Percentiles rank a stretch among this genome's conserved stretches.
phyloP scores from a whole-genome alignment of 257 asterid genomes.

The Cinchona pubescens region DNA sequence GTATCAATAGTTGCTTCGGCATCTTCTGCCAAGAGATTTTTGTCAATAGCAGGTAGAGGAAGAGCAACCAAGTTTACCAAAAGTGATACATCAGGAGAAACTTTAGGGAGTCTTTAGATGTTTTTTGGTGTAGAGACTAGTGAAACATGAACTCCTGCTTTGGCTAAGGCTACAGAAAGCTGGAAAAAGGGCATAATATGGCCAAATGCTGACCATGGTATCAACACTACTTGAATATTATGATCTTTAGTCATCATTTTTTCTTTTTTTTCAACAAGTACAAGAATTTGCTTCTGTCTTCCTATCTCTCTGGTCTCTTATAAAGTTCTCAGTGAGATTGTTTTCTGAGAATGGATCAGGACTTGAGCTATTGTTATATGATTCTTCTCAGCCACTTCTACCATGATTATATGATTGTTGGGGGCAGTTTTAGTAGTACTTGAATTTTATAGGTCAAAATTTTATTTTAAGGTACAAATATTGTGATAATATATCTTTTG shows the following conservation, averaged over 20 bases:
- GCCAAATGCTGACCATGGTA: constrained; percentile 48
- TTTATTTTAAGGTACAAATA: too few relatives aligned
- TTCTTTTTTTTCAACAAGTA: too few relatives aligned
- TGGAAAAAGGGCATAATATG: constrained; percentile 36
- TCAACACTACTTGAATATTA: constrained; percentile 32
- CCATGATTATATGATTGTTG: too few relatives aligned
- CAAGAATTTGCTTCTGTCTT: too few relatives aligned
- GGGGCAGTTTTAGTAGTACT: too few relatives aligned
- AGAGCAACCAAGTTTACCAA: background rate
- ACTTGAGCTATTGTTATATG: too few relatives aligned
- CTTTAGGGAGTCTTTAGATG: constrained; percentile 5
- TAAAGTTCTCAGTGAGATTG: too few relatives aligned
- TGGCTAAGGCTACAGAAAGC: constrained; percentile 39
- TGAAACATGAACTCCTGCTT: constrained; percentile 25
- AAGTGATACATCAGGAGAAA: background rate
- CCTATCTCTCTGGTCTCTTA: too few relatives aligned
- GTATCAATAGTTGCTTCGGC: constrained; percentile 11
- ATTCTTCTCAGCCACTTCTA: too few relatives aligned
- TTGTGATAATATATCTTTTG: too few relatives aligned
- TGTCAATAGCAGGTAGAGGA: background rate
- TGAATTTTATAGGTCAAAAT: too few relatives aligned
- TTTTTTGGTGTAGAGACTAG: constrained; percentile 20
- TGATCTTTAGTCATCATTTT: background rate
- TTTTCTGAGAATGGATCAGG: too few relatives aligned
- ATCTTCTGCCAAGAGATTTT: background rate